Percentiles rank a stretch among this genome's conserved stretches.
Evolutionary conservation across 2,329 filamentous ascomycete species (phyloP).

Genomic region (Aaosphaeria pasadenensis): DNA sequence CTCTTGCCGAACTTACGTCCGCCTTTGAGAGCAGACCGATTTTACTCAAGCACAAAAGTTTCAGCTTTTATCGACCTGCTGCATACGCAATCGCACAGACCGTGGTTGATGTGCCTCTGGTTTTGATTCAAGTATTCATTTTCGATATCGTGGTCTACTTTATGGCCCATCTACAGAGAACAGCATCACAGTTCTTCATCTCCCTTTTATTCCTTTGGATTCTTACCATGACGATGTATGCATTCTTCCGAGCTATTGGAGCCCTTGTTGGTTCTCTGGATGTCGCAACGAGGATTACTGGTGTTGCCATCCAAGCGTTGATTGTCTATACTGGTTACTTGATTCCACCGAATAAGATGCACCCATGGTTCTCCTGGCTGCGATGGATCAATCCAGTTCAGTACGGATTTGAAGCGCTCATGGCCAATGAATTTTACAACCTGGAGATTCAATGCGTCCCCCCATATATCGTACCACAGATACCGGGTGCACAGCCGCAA

Average conservation of each 20-base stretch:
- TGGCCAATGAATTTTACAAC: conserved; percentile 68
- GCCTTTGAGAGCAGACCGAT: conserved; percentile 64
- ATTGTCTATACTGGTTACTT: conserved; percentile 41
- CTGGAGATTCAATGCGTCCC: conserved; percentile 54
- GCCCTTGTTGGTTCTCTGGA: conserved; percentile 34
- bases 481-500: conserved; percentile 43
- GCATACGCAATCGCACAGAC: conserved; percentile 60
- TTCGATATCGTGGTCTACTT: conserved; percentile 63
- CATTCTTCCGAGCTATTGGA: conserved; percentile 39
- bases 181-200: conserved; percentile 62
- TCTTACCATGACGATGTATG: conserved; percentile 43
- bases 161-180: conserved; percentile 56
- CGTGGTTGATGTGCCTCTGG: conserved; percentile 56
- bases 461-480: conserved; percentile 56
- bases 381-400: conserved; percentile 56
- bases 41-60: conserved; percentile 67
- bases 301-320: conserved; percentile 39
- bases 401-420: conserved; percentile 66
- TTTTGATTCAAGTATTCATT: conserved; percentile 56
- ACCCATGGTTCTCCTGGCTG: conserved; percentile 41
- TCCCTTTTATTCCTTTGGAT: conserved; percentile 62
- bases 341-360: conserved; percentile 40
- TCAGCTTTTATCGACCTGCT: conserved; percentile 64
- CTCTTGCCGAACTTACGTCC: conserved; percentile 59
- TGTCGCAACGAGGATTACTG: conserved; percentile 38